A percentile compares a stretch with the other conserved stretches of the same genome.
These are phyloP conservation scores for Tuber indicum DNA, from an alignment of 495 filamentous ascomycete species.

Conservation along the genomic window DNA sequence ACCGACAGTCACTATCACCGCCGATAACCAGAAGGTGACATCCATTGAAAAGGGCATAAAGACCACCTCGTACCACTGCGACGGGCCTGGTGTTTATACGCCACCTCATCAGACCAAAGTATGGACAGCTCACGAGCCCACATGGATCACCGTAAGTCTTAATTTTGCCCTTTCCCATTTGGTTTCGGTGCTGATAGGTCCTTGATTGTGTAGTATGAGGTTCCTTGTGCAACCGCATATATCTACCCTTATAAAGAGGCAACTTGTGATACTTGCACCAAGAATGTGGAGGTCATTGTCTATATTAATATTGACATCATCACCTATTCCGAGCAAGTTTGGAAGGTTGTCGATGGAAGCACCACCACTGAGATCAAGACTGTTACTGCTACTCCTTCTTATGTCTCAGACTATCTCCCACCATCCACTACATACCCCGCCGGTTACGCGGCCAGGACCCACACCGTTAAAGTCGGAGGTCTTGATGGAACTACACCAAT, in stretches of 20 bases:
- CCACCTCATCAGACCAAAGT: slow-evolving; percentile 12
- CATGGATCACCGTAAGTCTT: slow-evolving; percentile 14
- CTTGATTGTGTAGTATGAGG: slow-evolving; percentile 9
- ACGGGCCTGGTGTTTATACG: slow-evolving; percentile 3
- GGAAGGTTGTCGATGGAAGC: not conserved
- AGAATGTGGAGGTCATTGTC: slow-evolving; percentile 5
- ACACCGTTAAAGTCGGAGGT: slow-evolving; percentile 38
- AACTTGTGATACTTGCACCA: not conserved
- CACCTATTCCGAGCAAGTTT: not conserved
- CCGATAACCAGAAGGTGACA: slow-evolving; percentile 4
- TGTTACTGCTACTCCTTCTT: slow-evolving; percentile 6
- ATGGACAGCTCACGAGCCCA: slow-evolving; percentile 13
- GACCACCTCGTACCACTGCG: slow-evolving; percentile 6
- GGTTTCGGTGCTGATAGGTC: not conserved
- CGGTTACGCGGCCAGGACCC: slow-evolving; percentile 4
- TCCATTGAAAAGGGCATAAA: slow-evolving; percentile 2
- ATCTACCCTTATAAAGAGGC: slow-evolving; percentile 2
- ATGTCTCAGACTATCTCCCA: not conserved
- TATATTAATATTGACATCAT: slow-evolving; percentile 10
- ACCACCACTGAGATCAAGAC: slow-evolving; percentile 2
- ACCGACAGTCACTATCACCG: slow-evolving; percentile 6
- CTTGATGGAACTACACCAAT: slow-evolving; percentile 38
- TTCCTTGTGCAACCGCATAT: slow-evolving; percentile 10
- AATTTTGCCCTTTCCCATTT: not conserved
- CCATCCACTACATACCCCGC: not conserved